Base-by-base conservation (phyloP, 2,329 filamentous ascomycete species). In the Emmonsia crescens region DNA sequence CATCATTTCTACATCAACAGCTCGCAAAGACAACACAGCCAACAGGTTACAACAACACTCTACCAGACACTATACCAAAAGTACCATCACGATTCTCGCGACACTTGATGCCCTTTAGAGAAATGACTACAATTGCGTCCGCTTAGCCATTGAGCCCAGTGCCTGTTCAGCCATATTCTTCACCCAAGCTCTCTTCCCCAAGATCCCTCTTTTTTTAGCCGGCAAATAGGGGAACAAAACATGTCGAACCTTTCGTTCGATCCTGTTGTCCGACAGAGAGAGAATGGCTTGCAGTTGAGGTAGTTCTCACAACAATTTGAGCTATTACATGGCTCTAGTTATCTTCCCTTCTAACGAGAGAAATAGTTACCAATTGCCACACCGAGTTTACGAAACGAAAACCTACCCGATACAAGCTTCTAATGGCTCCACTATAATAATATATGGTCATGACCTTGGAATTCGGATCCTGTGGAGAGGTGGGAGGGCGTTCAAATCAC, bases 381-480 rank as follows among this genome's bases (percentile, higher is more conserved):
- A 84, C 69, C 82, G 83, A 67, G 76, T 83, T 62, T 79, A 83
- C 72, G 75, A 76, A 61, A 78, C 83, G 14, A 78, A 79, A 69
- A 75, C 82, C 65, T 87, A 87, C 68, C 84, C 85, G 5, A 70
- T 82, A 44, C 76, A 77, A 64, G 77, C 83, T 24, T 80, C 83
- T 27, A 86, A 86, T 71, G 83, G 83, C 69, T 86, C 85, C 3
- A 83, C 81, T 2, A 76, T 87, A 62, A 76, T 86, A 52, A 68
- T 87, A 14, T 85, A 84, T 66, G 85, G 81, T 55, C 80, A 85
- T 65, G 80, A 82, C 49, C 77, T 76, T 49, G 85, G 85, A 5
- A 66, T 88, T 27, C 79, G 80, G 62, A 73, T 87, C 57, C 66
- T 85, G 36, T 87, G 85, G 85, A 78, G 82, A 71, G 83, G 83